A percentile compares a stretch with the other conserved stretches of the same genome.
Evolutionary conservation across 2,329 filamentous ascomycete genomes (phyloP).

Genomic region (Ophiosphaerella narmari): DNA sequence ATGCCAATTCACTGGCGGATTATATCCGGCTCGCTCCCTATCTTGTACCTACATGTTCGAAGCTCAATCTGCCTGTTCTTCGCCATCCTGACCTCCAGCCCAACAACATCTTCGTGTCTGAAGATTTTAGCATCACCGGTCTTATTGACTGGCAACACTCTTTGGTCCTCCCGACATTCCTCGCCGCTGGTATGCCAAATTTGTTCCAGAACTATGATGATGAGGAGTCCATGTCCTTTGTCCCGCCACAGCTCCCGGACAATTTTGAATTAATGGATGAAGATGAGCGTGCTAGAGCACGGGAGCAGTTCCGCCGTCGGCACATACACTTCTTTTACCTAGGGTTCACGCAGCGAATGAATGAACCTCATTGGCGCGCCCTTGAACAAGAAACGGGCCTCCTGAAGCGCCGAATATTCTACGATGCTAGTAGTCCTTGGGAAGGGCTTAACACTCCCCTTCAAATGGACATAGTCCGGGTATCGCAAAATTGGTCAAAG

Average conservation of each 20-base stretch:
- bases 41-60: conserved; percentile 23
- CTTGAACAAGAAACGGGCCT: conserved; percentile 23
- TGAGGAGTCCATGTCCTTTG: conserved; percentile 23
- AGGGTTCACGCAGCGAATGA: conserved; percentile 28
- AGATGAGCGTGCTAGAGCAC: conserved; percentile 15
- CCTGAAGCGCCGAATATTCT: conserved; percentile 26
- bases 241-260: conserved; percentile 21
- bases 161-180: conserved; percentile 43
- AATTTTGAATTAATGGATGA: conserved; percentile 19
- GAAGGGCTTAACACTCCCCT: conserved; percentile 33
- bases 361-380: conserved; percentile 29
- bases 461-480: conserved; percentile 28
- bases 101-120: conserved; percentile 40
- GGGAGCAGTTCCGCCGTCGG: conserved; percentile 31
- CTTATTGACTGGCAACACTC: conserved; percentile 52
- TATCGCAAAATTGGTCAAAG: conserved; percentile 24
- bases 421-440: conserved; percentile 32
- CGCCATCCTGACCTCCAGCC: conserved; percentile 45
- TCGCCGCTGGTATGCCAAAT: conserved; percentile 46
- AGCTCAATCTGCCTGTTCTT: conserved; percentile 26
- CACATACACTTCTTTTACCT: conserved; percentile 40
- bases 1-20: conserved; percentile 17
- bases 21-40: conserved; percentile 23
- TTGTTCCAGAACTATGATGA: conserved; percentile 49
- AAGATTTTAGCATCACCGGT: conserved; percentile 38